Evolutionary conservation across 23 red algal species (phyloP).

Genomic region (Gracilaria caudata): DNA sequence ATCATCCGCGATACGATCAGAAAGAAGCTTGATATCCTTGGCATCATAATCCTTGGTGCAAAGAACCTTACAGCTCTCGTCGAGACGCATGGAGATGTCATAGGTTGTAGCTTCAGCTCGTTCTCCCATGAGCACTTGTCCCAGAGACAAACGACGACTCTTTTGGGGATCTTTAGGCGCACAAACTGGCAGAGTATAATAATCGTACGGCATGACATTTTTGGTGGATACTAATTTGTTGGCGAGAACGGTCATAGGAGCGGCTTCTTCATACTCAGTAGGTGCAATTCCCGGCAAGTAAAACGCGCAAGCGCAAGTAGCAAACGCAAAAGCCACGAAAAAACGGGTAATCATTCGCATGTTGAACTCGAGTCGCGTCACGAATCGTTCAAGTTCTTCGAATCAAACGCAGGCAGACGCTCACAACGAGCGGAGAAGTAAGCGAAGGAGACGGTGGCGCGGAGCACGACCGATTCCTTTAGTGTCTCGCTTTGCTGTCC

Average conservation of each 20-base stretch:
- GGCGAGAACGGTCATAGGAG: constrained; percentile 70
- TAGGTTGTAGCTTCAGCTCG: constrained; percentile 80
- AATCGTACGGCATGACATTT: constrained; percentile 89
- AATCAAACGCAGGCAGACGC: background rate
- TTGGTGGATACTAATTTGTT: constrained; percentile 83
- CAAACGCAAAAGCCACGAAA: constrained; percentile 4
- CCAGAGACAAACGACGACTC: constrained; percentile 66
- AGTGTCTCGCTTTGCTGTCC: background rate
- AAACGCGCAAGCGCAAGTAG: constrained; percentile 43
- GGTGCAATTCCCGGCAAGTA: constrained; percentile 95
- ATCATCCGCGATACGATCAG: constrained; percentile 71
- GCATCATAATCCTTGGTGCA: constrained; percentile 73
- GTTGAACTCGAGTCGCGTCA: background rate
- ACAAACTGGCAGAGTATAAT: constrained; percentile 92
- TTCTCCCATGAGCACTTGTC: constrained; percentile 90
- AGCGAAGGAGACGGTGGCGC: too few relatives aligned
- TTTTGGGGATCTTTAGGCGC: constrained; percentile 40
- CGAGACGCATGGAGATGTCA: constrained; percentile 77
- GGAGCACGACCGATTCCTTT: too few relatives aligned
- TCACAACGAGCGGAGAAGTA: too few relatives aligned
- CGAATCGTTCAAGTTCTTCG: background rate
- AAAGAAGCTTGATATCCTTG: constrained; percentile 65
- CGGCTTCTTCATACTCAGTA: constrained; percentile 85
- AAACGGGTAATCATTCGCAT: background rate
- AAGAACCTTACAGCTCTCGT: constrained; percentile 84